Conservation (phyloP, 2,329 filamentous ascomycete genomes). For the Trichoderma semiorbis region DNA sequence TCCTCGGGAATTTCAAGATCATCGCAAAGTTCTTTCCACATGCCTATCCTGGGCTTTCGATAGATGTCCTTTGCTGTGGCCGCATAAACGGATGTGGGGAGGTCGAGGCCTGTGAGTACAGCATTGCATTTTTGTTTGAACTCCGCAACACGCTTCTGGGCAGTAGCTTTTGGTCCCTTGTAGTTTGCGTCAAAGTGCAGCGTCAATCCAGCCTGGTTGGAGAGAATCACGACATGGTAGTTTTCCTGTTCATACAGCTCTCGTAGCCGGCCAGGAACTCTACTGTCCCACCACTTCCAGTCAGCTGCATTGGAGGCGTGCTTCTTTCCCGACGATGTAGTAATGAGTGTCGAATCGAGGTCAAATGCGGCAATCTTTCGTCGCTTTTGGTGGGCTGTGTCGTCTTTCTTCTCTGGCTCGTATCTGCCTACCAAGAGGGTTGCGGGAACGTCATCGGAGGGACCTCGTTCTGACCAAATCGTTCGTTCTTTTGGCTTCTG, state of each 20-base stretch:
- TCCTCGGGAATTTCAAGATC: constrained; percentile 57
- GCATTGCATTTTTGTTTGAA: constrained; percentile 78
- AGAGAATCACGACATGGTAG: constrained; percentile 74
- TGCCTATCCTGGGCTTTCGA: constrained; percentile 82
- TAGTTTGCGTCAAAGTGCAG: constrained; percentile 70
- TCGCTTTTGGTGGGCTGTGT: constrained; percentile 33
- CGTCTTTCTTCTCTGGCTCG: constrained; percentile 40
- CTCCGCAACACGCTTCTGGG: constrained; percentile 63
- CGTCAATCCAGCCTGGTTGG: constrained; percentile 82
- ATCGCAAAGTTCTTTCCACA: constrained; percentile 68
- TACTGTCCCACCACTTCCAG: constrained; percentile 90
- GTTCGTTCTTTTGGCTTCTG: constrained; percentile 78
- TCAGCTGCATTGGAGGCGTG: constrained; percentile 69
- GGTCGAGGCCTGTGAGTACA: constrained; percentile 66
- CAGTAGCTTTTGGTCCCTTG: constrained; percentile 54
- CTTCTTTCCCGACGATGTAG: constrained; percentile 73
- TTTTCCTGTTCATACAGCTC: constrained; percentile 65
- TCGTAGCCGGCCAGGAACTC: constrained; percentile 64
- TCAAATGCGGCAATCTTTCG: constrained; percentile 71
- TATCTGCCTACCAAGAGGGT: constrained; percentile 76
- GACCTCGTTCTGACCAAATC: constrained; percentile 65
- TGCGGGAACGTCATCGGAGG: constrained; percentile 43
- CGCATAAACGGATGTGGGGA: constrained; percentile 80
- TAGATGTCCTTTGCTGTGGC: constrained; percentile 79
- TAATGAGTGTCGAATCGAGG: constrained; percentile 83